phyloP scores from a whole-genome alignment of 305 asterid genomes.

The Fraxinus xanthoxyloides region DNA sequence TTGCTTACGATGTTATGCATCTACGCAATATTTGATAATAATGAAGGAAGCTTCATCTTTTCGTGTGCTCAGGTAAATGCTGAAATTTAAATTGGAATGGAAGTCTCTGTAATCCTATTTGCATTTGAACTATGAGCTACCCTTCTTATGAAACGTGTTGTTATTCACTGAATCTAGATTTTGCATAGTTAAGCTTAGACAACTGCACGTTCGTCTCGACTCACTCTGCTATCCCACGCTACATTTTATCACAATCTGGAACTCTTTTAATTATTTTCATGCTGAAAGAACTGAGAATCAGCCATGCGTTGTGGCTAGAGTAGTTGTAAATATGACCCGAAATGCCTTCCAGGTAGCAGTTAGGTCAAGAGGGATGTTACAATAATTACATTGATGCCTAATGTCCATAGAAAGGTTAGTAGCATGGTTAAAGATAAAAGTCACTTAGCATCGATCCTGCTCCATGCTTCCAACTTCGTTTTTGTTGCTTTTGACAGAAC shows the following conservation, averaged over 20 bases:
- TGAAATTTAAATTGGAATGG: neutral
- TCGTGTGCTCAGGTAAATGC: neutral
- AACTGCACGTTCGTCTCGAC: neutral
- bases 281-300: neutral
- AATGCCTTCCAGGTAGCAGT: neutral
- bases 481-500: neutral
- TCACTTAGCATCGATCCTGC: neutral
- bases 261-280: neutral
- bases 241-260: neutral
- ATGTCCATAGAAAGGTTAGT: neutral
- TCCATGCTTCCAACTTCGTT: neutral
- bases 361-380: neutral
- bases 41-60: neutral
- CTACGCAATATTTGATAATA: neutral
- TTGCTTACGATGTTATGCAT: neutral
- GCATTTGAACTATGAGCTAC: neutral
- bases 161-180: neutral
- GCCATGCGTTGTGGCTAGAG: neutral
- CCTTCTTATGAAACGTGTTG: neutral
- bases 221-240: neutral
- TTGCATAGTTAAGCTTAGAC: neutral
- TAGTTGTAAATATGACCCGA: neutral
- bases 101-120: neutral
- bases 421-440: neutral
- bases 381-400: neutral